phyloP scores from a whole-genome alignment of 805 yeast species.

The Saccharomyces jurei region DNA sequence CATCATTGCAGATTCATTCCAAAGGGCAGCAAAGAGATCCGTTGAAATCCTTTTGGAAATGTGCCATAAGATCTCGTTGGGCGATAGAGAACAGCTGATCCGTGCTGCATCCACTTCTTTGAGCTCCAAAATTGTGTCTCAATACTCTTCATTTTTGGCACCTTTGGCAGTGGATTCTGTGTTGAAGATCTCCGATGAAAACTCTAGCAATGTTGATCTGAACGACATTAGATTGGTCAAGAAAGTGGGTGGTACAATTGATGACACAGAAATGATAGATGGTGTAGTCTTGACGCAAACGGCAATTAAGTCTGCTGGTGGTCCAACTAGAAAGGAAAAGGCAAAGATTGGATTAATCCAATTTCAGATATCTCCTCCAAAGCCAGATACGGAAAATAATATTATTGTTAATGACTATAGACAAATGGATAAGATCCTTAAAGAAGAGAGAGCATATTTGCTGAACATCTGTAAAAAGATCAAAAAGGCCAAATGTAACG shows the following conservation, averaged over 20 bases:
- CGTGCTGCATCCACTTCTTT: slow-evolving; percentile 93
- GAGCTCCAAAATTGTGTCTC: slow-evolving; percentile 92
- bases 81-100: slow-evolving; percentile 73
- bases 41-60: slow-evolving; percentile 76
- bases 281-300: slow-evolving; percentile 92
- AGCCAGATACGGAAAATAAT: slow-evolving; percentile 95
- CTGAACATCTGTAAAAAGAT: slow-evolving; percentile 92
- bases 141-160: slow-evolving; percentile 74
- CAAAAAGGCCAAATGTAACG: slow-evolving; percentile 95
- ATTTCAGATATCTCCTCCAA: slow-evolving; percentile 93
- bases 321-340: slow-evolving; percentile 90
- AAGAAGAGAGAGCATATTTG: slow-evolving; percentile 94
- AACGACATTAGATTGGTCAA: slow-evolving; percentile 83
- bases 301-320: slow-evolving; percentile 85
- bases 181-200: slow-evolving; percentile 58
- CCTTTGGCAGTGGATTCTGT: slow-evolving; percentile 95
- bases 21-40: slow-evolving; percentile 76
- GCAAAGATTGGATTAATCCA: slow-evolving; percentile 86
- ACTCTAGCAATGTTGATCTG: slow-evolving; percentile 66
- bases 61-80: slow-evolving; percentile 72
- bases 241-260: slow-evolving; percentile 96
- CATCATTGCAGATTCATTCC: slow-evolving; percentile 86
- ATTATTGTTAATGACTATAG: slow-evolving; percentile 96
- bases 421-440: slow-evolving; percentile 97
- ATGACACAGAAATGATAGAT: slow-evolving; percentile 85